Percentiles rank a stretch among this genome's conserved stretches.
Evolutionary conservation across 2,329 filamentous ascomycete species (phyloP).

Genomic region (Calycina marina): DNA sequence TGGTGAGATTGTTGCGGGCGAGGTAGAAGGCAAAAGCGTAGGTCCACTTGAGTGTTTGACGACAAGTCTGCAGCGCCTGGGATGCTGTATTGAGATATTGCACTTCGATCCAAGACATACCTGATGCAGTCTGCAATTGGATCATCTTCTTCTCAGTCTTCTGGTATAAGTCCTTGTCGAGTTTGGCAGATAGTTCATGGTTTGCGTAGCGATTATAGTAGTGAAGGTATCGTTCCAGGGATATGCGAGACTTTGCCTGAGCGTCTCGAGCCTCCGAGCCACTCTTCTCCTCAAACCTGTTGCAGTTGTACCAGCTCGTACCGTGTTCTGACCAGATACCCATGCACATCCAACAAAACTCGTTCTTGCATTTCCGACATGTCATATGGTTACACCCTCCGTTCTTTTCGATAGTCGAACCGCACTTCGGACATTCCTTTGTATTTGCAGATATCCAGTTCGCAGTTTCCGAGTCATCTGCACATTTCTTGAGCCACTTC

Average conservation of each 20-base stretch:
- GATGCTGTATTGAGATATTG: constrained; percentile 92
- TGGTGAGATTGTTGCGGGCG: constrained; percentile 85
- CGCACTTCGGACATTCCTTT: constrained; percentile 92
- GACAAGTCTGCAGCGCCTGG: constrained; percentile 84
- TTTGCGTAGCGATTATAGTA: constrained; percentile 99
- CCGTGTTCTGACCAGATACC: constrained; percentile 96
- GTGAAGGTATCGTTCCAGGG: constrained; percentile 88
- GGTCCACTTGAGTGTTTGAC: constrained; percentile 98
- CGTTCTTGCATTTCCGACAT: constrained; percentile 85
- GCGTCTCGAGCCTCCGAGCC: constrained; percentile 80
- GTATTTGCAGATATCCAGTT: constrained; percentile 99
- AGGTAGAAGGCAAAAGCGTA: constrained; percentile 98
- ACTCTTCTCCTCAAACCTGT: constrained; percentile 91
- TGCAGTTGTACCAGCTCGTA: constrained; percentile 99
- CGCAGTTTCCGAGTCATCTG: constrained; percentile 93
- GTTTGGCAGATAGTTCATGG: constrained; percentile 91
- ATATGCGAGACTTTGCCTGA: constrained; percentile 80
- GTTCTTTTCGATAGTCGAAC: constrained; percentile 98
- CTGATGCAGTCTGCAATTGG: constrained; percentile 79
- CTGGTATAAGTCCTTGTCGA: constrained; percentile 88
- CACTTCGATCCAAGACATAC: constrained; percentile 98
- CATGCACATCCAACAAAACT: constrained; percentile 99
- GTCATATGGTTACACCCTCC: constrained; percentile 98
- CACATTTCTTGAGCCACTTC: constrained; percentile 95
- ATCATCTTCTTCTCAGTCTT: constrained; percentile 99